phyloP scores from a whole-genome alignment of 805 yeast genomes.

The Nakazawaea molendinolei region DNA sequence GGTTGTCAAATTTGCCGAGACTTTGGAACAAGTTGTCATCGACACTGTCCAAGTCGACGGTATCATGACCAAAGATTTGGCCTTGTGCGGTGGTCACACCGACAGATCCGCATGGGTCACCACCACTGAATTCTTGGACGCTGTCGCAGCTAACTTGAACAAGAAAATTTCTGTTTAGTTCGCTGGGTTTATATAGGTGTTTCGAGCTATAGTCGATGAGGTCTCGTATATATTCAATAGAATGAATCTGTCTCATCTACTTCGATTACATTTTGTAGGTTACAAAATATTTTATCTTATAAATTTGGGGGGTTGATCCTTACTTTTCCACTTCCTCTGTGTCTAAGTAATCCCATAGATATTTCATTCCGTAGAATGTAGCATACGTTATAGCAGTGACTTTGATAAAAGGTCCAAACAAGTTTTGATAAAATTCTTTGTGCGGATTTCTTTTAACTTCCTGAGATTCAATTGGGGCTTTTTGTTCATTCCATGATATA shows the following conservation, averaged over 20 bases:
- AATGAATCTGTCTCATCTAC: too few species aligned
- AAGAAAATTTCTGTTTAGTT: too few species aligned
- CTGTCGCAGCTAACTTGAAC: constrained; percentile 48
- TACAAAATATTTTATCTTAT: neutral
- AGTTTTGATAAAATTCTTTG: constrained; percentile 34
- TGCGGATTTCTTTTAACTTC: too few species aligned
- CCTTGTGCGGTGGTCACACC: constrained; percentile 60
- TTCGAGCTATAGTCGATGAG: too few species aligned
- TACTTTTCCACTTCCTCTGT: constrained; percentile 14
- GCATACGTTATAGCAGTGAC: constrained; percentile 36
- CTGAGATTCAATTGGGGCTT: too few species aligned
- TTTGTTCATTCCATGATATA: too few species aligned
- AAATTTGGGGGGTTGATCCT: neutral
- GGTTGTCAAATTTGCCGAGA: constrained; percentile 59
- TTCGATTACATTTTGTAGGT: constrained; percentile 10
- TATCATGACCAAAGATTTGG: constrained; percentile 79
- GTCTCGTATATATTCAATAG: too few species aligned
- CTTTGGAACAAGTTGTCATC: constrained; percentile 59
- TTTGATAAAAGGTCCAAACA: constrained; percentile 39
- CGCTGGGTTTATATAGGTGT: too few species aligned
- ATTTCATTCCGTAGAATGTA: constrained; percentile 40
- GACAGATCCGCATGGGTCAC: constrained; percentile 60
- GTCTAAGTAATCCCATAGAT: constrained; percentile 38
- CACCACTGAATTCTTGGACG: constrained; percentile 71
- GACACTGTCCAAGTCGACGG: constrained; percentile 71